phyloP scores from a whole-genome alignment of 495 filamentous ascomycete genomes.

The Penicillium arizonense region DNA sequence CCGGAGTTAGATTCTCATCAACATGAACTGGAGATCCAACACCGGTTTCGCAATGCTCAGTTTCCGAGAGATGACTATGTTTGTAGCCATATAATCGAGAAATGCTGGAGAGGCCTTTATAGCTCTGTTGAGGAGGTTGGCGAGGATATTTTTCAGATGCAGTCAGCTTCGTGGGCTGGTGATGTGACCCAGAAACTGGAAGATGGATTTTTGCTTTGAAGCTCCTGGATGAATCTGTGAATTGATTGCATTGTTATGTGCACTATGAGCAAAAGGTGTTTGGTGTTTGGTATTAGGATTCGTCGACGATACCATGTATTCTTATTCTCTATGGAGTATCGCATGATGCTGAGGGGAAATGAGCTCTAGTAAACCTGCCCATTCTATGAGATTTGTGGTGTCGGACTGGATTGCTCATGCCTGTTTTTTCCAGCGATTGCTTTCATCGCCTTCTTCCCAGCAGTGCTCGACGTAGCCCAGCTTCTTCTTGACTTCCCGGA shows the following conservation, averaged over 20 bases:
- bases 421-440: conserved; percentile 66
- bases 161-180: neutral
- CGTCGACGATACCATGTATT: neutral
- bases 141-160: neutral
- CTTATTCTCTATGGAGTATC: conserved; percentile 3
- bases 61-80: conserved; percentile 8
- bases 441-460: conserved; percentile 85
- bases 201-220: too few species aligned
- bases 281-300: neutral
- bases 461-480: conserved; percentile 82
- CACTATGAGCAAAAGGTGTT: neutral
- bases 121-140: conserved; percentile 1
- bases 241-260: too few species aligned
- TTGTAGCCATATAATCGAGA: conserved; percentile 8
- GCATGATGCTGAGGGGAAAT: conserved; percentile 2
- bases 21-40: conserved; percentile 8
- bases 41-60: neutral
- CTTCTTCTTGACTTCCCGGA: conserved; percentile 77
- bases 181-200: neutral
- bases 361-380: neutral
- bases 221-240: too few species aligned
- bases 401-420: conserved; percentile 1
- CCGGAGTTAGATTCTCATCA: conserved; percentile 13
- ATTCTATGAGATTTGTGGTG: too few species aligned
- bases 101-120: conserved; percentile 12